phyloP scores from a whole-genome alignment of 2,329 filamentous ascomycete species.

The Sporothrix brunneoviolacea region DNA sequence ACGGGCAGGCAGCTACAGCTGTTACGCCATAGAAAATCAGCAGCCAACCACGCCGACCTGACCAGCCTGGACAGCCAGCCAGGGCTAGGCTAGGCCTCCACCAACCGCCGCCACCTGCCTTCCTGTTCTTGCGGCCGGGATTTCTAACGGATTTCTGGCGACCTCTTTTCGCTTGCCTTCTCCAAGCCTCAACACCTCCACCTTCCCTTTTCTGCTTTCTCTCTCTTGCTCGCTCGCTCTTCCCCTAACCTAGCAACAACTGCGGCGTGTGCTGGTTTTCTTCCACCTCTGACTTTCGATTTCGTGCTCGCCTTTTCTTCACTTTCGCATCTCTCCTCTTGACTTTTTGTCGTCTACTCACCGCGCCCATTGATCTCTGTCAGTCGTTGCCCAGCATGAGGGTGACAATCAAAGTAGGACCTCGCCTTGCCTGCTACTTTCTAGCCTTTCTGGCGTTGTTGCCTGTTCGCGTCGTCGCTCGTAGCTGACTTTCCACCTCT shows the following conservation, averaged over 20 bases:
- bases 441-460: background rate
- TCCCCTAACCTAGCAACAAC: background rate
- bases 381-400: conserved; percentile 49
- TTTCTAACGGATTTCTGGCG: too few relatives aligned
- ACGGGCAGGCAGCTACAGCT: conserved; percentile 13
- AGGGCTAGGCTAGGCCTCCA: background rate
- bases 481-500: conserved; percentile 15
- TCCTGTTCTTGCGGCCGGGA: background rate
- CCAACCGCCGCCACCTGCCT: background rate
- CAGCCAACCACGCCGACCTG: background rate
- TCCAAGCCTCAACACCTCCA: conserved; percentile 2
- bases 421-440: background rate
- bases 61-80: background rate
- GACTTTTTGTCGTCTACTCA: background rate
- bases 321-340: background rate
- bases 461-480: too few relatives aligned
- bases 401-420: conserved; percentile 58
- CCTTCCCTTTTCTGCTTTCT: background rate
- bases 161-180: background rate
- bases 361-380: background rate
- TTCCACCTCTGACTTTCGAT: background rate
- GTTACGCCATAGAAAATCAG: conserved; percentile 3
- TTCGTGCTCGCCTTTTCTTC: background rate
- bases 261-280: background rate
- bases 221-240: background rate